These are phyloP conservation scores for Diaporthe caulivora DNA, from an alignment of 2,329 filamentous ascomycete species.

Conservation along the genomic window DNA sequence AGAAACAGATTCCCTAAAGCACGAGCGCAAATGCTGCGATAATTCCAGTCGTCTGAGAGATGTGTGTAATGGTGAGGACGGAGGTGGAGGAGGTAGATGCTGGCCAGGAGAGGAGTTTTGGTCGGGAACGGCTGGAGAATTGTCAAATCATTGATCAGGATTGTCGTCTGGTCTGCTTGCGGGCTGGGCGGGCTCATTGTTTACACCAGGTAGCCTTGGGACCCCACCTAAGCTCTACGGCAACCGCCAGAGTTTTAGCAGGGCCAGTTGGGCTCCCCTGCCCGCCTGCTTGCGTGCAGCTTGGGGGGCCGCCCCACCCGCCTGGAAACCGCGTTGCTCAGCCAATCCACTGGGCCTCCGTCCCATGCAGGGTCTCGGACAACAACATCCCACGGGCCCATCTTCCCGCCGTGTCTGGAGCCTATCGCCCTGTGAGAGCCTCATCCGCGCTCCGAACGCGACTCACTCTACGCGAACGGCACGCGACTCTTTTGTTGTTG, in stretches of 20 bases:
- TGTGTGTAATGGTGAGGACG: not conserved
- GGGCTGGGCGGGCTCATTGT: constrained; percentile 34
- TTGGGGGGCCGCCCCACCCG: not conserved
- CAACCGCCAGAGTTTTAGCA: constrained; percentile 37
- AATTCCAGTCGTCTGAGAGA: not conserved
- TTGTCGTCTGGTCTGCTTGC: constrained; percentile 8
- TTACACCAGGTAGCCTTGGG: constrained; percentile 34
- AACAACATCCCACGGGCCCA: constrained; percentile 31
- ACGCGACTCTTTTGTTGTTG: constrained; percentile 31
- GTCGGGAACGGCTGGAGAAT: constrained; percentile 15
- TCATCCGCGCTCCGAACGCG: constrained; percentile 26
- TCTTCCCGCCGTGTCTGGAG: constrained; percentile 20
- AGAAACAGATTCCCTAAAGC: not conserved
- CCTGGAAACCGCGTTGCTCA: constrained; percentile 35
- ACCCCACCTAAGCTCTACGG: constrained; percentile 34
- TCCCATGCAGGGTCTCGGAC: constrained; percentile 22
- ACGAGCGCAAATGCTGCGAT: constrained; percentile 13
- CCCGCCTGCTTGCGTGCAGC: not conserved
- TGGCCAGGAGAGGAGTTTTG: not conserved
- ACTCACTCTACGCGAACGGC: constrained; percentile 38
- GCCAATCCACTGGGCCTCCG: constrained; percentile 32
- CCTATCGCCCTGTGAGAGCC: constrained; percentile 20
- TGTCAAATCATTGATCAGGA: constrained; percentile 24
- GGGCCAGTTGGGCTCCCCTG: not conserved
- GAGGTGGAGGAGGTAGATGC: constrained; percentile 6